These are phyloP conservation scores for Sphagnum magellanicum DNA, from an alignment of 228 moss, liverwort and hornwort species.

Conservation along the genomic window DNA sequence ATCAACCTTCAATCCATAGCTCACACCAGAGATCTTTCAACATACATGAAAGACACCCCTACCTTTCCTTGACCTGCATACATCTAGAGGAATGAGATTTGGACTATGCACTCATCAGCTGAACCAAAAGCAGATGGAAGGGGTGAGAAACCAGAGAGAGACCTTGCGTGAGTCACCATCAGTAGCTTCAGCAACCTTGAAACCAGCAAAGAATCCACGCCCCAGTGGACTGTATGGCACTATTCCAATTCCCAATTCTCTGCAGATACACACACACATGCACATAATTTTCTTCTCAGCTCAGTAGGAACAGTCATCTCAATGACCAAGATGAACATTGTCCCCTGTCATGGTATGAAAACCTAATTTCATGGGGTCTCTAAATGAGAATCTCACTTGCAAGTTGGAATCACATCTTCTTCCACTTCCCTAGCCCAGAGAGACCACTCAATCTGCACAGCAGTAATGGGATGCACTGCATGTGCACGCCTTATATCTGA, in stretches of 20 bases:
- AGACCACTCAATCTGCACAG: slow-evolving; percentile 47
- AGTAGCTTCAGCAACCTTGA: no score
- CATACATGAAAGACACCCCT: not conserved
- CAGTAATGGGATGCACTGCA: slow-evolving; percentile 38
- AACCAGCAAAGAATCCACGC: slow-evolving; percentile 29
- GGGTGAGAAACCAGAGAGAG: slow-evolving; percentile 1
- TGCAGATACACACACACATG: slow-evolving; percentile 4
- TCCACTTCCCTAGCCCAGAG: slow-evolving; percentile 35
- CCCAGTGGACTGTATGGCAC: slow-evolving; percentile 39
- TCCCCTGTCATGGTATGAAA: no score
- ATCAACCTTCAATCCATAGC: not conserved
- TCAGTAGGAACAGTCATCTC: not conserved
- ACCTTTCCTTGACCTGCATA: not conserved
- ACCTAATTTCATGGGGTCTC: no score
- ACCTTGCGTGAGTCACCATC: no score
- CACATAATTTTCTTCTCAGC: no score
- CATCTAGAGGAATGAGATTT: not conserved
- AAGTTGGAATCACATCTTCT: slow-evolving; percentile 35
- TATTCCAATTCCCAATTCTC: slow-evolving; percentile 60
- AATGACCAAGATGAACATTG: slow-evolving; percentile 3
- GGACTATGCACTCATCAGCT: slow-evolving; percentile 7
- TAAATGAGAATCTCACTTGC: slow-evolving; percentile 11
- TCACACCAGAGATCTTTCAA: not conserved
- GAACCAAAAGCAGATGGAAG: not conserved
- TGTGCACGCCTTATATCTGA: slow-evolving; percentile 35